A percentile compares a stretch with the other conserved stretches of the same genome.
Conservation (phyloP, 495 filamentous ascomycete species). For the Chaetomium cochliodes region DNA sequence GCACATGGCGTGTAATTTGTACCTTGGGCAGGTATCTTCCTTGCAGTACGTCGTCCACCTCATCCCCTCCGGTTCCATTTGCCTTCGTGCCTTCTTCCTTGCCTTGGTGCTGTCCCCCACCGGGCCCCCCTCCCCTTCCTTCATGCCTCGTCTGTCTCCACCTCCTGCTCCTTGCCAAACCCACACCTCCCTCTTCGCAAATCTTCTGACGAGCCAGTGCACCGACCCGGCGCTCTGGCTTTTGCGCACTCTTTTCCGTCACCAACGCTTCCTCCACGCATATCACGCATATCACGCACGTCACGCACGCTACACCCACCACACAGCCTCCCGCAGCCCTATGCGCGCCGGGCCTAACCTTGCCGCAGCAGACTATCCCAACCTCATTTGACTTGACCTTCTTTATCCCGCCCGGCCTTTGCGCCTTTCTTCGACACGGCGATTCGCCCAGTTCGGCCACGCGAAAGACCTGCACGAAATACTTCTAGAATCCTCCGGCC, state of each 20-base stretch:
- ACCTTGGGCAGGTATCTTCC: background rate
- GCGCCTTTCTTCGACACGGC: no score
- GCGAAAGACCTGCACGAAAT: background rate
- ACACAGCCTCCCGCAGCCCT: background rate
- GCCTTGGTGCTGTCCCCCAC: background rate
- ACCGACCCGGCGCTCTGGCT: constrained; percentile 19
- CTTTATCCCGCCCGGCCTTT: no score
- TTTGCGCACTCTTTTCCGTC: constrained; percentile 22
- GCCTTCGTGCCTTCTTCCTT: background rate
- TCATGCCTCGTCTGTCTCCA: constrained; percentile 18
- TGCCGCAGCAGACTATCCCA: background rate
- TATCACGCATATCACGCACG: background rate
- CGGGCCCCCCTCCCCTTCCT: constrained; percentile 4
- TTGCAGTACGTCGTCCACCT: background rate
- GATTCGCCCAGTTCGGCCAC: background rate
- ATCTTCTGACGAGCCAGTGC: constrained; percentile 16
- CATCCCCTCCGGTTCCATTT: background rate
- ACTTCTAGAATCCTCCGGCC: background rate
- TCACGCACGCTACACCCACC: background rate
- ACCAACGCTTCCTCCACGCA: constrained; percentile 4
- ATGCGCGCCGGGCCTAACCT: constrained; percentile 8
- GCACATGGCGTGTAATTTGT: no score
- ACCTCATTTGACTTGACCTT: background rate
- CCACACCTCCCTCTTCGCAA: constrained; percentile 25
- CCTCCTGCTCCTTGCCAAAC: constrained; percentile 16